phyloP scores from a whole-genome alignment of 495 filamentous ascomycete genomes.

The Trichoderma asperelloides region DNA sequence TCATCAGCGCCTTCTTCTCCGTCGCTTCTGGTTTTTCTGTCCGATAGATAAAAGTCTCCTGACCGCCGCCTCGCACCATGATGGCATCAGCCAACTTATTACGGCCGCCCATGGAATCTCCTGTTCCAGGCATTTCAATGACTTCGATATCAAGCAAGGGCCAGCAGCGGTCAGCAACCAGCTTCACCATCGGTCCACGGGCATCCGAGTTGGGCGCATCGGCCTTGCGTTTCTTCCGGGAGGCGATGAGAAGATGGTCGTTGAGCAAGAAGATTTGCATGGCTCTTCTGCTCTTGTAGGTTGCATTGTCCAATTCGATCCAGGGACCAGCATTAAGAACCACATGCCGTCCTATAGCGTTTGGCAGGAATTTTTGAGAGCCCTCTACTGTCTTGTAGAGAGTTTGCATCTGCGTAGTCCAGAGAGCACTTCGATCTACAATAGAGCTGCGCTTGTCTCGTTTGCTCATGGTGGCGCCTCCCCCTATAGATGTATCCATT shows the following conservation, averaged over 20 bases:
- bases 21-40: conserved; percentile 63
- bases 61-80: conserved; percentile 74
- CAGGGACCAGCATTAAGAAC: conserved; percentile 81
- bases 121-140: conserved; percentile 67
- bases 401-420: conserved; percentile 78
- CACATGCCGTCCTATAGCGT: conserved; percentile 82
- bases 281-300: conserved; percentile 78
- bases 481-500: conserved; percentile 19
- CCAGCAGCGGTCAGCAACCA: conserved; percentile 92
- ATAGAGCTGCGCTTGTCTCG: conserved; percentile 70
- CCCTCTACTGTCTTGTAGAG: conserved; percentile 95
- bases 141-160: conserved; percentile 88
- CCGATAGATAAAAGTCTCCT: conserved; percentile 88
- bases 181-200: conserved; percentile 59
- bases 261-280: conserved; percentile 90
- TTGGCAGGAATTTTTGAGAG: conserved; percentile 91
- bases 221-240: conserved; percentile 78
- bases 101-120: conserved; percentile 45
- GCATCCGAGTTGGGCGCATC: conserved; percentile 54
- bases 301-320: conserved; percentile 95
- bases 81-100: conserved; percentile 77
- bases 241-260: conserved; percentile 85
- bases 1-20: conserved; percentile 71
- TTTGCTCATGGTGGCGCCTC: conserved; percentile 47
- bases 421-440: conserved; percentile 89